These are phyloP conservation scores for Chlorella sorokiniana DNA, from an alignment of 139 green algal genomes.

Conservation along the genomic window DNA sequence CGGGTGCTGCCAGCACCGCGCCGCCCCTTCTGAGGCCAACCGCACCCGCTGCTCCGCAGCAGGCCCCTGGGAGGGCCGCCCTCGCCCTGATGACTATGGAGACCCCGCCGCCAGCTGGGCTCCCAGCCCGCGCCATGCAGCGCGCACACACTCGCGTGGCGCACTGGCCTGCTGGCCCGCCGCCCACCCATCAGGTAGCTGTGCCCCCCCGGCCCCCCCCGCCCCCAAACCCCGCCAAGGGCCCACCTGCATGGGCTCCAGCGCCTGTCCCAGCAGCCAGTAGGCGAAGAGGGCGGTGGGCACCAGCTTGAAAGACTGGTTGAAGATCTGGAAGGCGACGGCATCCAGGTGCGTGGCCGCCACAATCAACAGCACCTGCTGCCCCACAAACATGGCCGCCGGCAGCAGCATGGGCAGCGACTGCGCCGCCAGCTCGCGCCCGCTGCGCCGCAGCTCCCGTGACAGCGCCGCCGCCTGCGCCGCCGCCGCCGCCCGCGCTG, in stretches of 20 bases:
- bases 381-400: slow-evolving; percentile 65
- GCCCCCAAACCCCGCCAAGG: not conserved
- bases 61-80: too few species aligned
- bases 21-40: too few species aligned
- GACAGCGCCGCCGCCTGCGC: not conserved
- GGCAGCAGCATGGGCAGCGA: slow-evolving; percentile 59
- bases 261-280: slow-evolving; percentile 60
- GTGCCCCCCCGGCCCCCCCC: not conserved
- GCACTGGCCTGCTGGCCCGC: too few species aligned
- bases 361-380: slow-evolving; percentile 63
- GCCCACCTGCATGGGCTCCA: slow-evolving; percentile 48
- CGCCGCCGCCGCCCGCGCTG: not conserved
- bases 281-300: slow-evolving; percentile 64
- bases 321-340: slow-evolving; percentile 69
- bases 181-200: not conserved
- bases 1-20: too few species aligned
- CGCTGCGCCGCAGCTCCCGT: slow-evolving; percentile 15
- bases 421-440: slow-evolving; percentile 14
- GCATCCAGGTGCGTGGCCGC: slow-evolving; percentile 63
- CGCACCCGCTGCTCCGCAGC: too few species aligned
- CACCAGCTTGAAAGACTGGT: slow-evolving; percentile 67
- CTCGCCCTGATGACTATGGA: too few species aligned
- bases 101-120: too few species aligned
- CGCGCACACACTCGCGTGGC: too few species aligned
- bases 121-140: too few species aligned